Percentiles rank a stretch among this genome's conserved stretches.
Conservation (phyloP, 306 rosid genomes). For the Prunus mume region DNA sequence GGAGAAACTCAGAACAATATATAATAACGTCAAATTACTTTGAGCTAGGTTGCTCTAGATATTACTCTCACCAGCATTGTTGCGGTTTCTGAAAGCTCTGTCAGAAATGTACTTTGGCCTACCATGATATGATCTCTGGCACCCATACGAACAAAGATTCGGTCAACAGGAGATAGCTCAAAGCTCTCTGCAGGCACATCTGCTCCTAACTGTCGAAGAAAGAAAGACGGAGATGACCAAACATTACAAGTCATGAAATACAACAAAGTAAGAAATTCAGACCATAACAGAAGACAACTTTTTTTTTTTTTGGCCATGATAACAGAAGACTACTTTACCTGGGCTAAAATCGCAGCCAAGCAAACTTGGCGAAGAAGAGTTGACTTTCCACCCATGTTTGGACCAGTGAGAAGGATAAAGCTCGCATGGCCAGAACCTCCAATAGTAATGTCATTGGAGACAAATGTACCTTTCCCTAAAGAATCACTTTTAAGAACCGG, state of each 20-base stretch:
- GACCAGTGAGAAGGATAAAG: constrained; percentile 89
- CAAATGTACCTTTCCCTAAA: constrained; percentile 79
- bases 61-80: constrained; percentile 72
- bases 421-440: constrained; percentile 74
- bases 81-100: constrained; percentile 94
- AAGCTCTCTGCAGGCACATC: constrained; percentile 92
- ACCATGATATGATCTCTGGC: constrained; percentile 96
- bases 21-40: not conserved
- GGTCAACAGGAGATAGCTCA: constrained; percentile 83
- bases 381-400: constrained; percentile 99
- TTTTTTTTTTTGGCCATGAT: not conserved
- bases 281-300: constrained; percentile 16
- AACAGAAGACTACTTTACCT: constrained; percentile 47
- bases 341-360: constrained; percentile 87
- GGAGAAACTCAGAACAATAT: not conserved
- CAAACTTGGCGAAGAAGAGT: constrained; percentile 98
- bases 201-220: constrained; percentile 75
- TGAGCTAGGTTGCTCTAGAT: not conserved
- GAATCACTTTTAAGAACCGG: constrained; percentile 86
- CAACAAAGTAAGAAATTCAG: constrained; percentile 10
- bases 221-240: constrained; percentile 18
- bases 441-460: constrained; percentile 65
- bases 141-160: constrained; percentile 93
- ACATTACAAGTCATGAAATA: not conserved
- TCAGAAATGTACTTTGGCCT: constrained; percentile 95